Evolutionary conservation across 805 yeast species (phyloP).

Genomic region (Candida germanica): DNA sequence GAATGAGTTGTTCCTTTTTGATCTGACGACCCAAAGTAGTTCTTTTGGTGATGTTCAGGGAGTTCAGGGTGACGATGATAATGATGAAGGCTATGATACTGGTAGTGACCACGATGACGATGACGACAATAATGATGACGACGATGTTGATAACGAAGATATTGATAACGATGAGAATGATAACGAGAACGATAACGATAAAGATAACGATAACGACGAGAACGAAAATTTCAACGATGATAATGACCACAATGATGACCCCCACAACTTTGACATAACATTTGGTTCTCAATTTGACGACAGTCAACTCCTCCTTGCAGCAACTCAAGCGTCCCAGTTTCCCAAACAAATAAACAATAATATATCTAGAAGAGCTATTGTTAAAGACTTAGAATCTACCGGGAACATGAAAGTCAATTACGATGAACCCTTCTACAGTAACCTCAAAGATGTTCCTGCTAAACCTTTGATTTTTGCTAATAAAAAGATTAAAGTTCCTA

Average conservation of each 20-base stretch:
- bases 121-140: constrained; percentile 2
- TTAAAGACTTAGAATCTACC: constrained; percentile 32
- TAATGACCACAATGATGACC: not conserved
- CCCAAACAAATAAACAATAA: not conserved
- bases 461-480: constrained; percentile 67
- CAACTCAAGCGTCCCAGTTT: constrained; percentile 16
- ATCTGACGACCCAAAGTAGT: not conserved
- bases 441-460: constrained; percentile 48
- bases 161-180: constrained; percentile 8
- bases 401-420: constrained; percentile 55
- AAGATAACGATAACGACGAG: constrained; percentile 16
- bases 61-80: not conserved
- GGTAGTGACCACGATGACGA: not conserved
- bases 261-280: not conserved
- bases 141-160: constrained; percentile 2
- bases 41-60: constrained; percentile 1
- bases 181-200: constrained; percentile 6
- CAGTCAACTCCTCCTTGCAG: constrained; percentile 14
- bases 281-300: constrained; percentile 5
- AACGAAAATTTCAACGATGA: constrained; percentile 11
- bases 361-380: constrained; percentile 2
- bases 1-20: constrained; percentile 15
- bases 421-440: constrained; percentile 61
- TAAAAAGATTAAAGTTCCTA: constrained; percentile 48
- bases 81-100: not conserved